Base-by-base conservation (phyloP, 208 protist species). In the Giardia duodenalis region DNA sequence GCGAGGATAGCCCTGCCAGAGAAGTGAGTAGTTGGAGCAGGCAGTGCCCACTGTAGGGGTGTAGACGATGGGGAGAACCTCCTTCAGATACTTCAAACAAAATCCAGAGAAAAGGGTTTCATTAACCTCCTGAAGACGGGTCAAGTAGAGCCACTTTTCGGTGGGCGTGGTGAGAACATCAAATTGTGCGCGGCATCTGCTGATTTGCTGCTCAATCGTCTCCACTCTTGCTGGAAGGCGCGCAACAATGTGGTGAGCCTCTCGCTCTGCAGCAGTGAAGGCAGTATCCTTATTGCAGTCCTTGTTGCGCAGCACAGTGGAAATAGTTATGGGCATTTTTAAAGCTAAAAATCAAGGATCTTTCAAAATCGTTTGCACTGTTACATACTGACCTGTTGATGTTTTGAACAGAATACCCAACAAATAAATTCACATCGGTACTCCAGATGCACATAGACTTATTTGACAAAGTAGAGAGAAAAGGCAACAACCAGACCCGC, bases 31-130 rank as follows among this genome's bases (percentile, higher is more conserved):
- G 4, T 76, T 92, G 0, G 57, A 67, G 92, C 94, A 95, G 39
- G 93, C 93, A 46, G 45, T 89, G 47, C 94, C 94, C 3, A 95
- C 94, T 42, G 86, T 93, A 22, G 94, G 94, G 46, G 94, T 95
- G 67, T 95, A 95, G n/a, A 94, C 93, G 45, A 94, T 67, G 39
- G 93, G 93, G 0, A 93, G 47, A 67, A 87, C 4, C 57, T 93
- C 87, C 0, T 76, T 19, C 4, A 91, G 39, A 67, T 93, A 43
- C 0, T 47, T 45, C 10, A 57, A 2, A 44, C 47, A 2, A 30
- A 87, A 0, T 46, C 3, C 19, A 42, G 44, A 93, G 91, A 89
- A 94, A 0, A 94, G 47, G 22, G 4, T 86, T 44, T 92, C 86
- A 48, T 94, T 94, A 3, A 4, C 57, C 0, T 92, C 47, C 30